Evolutionary conservation across 345 rosid genomes (phyloP).

Genomic region (Geranium brycei): DNA sequence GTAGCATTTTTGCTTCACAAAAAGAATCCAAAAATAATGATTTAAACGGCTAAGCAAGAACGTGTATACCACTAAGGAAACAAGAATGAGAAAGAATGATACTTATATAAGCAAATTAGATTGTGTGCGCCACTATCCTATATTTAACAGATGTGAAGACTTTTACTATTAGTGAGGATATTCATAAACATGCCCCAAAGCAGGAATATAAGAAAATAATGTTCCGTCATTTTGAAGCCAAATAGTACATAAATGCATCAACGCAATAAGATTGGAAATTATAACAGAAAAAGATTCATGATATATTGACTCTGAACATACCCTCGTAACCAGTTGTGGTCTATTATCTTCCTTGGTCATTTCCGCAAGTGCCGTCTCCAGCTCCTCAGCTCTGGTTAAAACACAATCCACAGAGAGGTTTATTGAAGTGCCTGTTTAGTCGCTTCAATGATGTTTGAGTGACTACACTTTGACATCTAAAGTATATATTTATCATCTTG

Average conservation of each 20-base stretch:
- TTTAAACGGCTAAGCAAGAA: too few species aligned
- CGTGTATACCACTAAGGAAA: too few species aligned
- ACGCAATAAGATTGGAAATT: too few species aligned
- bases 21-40: neutral
- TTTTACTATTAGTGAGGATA: neutral
- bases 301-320: slow-evolving; percentile 10
- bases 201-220: too few species aligned
- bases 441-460: too few species aligned
- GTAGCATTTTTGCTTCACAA: neutral
- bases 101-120: too few species aligned
- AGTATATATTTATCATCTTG: neutral
- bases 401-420: slow-evolving; percentile 3
- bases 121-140: too few species aligned
- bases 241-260: too few species aligned
- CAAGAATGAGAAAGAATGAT: too few species aligned
- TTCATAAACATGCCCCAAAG: too few species aligned
- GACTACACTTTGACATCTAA: neutral
- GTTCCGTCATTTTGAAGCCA: too few species aligned
- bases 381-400: slow-evolving; percentile 75
- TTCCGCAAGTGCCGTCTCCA: slow-evolving; percentile 90
- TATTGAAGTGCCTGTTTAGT: neutral
- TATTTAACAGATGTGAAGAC: too few species aligned
- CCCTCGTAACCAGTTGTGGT: slow-evolving; percentile 63
- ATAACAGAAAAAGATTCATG: neutral
- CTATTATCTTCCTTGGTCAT: slow-evolving; percentile 85